Percentiles rank a stretch among this genome's conserved stretches.
phyloP scores from a whole-genome alignment of 2,329 filamentous ascomycete species.

The Trichoderma breve region DNA sequence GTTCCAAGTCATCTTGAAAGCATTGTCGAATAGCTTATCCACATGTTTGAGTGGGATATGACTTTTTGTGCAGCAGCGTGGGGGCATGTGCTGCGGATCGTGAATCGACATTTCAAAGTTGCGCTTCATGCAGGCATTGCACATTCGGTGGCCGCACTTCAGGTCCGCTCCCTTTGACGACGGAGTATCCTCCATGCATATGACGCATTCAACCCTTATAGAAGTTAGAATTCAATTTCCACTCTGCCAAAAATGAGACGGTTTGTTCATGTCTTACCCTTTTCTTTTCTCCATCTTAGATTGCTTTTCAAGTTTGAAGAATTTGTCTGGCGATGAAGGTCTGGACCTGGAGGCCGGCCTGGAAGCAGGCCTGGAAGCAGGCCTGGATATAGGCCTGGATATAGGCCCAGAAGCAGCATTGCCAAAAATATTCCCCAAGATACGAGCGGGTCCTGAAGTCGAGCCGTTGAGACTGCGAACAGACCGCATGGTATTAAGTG shows the following conservation, averaged over 20 bases:
- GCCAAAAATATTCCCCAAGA: neutral
- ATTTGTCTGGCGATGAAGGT: slow-evolving; percentile 24
- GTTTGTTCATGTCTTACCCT: slow-evolving; percentile 17
- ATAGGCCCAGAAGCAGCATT: slow-evolving; percentile 10
- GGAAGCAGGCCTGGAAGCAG: slow-evolving; percentile 8
- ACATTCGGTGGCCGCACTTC: slow-evolving; percentile 79
- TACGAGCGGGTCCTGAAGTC: slow-evolving; percentile 3
- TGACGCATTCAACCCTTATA: slow-evolving; percentile 65
- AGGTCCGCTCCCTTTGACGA: slow-evolving; percentile 65
- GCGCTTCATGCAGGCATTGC: slow-evolving; percentile 69
- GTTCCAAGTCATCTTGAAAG: slow-evolving; percentile 80
- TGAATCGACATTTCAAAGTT: slow-evolving; percentile 73
- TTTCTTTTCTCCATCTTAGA: slow-evolving; percentile 26
- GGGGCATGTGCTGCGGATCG: slow-evolving; percentile 81
- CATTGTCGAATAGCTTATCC: slow-evolving; percentile 67
- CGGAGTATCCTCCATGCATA: slow-evolving; percentile 68
- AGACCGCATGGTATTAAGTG: slow-evolving; percentile 20
- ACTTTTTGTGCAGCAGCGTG: slow-evolving; percentile 72
- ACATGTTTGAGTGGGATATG: slow-evolving; percentile 75
- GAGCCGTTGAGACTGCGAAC: slow-evolving; percentile 23
- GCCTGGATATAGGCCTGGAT: slow-evolving; percentile 8
- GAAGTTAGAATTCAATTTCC: slow-evolving; percentile 20
- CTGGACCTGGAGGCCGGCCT: slow-evolving; percentile 7
- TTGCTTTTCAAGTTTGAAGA: slow-evolving; percentile 26
- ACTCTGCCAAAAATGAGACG: slow-evolving; percentile 1